Evolutionary conservation across 805 yeast species (phyloP), one percentile per base, ranked within the genome.

Genomic region (Sugiyamaella floridensis): DNA sequence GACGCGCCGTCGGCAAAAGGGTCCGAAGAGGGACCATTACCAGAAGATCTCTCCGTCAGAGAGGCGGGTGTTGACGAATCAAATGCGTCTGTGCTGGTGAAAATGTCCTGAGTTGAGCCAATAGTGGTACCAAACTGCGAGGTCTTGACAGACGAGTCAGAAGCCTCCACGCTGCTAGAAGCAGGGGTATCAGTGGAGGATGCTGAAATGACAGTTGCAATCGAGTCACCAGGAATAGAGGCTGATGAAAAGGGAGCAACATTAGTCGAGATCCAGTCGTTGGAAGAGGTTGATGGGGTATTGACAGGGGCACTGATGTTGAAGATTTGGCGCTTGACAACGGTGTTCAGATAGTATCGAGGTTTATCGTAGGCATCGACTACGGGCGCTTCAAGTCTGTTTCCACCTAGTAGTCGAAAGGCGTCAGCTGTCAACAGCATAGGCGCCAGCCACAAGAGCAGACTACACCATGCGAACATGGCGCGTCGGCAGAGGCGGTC

Each of bases 291-390:
- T 16, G 48, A 12, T 40, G 19, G 8, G 11, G 28, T 9, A 9
- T 14, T 4, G 2, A 34, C 44, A 22, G 55, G 22, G 5, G 51
- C 47, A 41, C 55, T 57, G 20, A 45, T 55, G 41, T 43, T 55
- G 20, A 55, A 54, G 22, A 59, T 47, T 45, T 59, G 62, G 45
- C 62, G 51, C 48, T 55, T 55, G 40, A 57, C 55, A 2, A 44
- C 41, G 15, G 43, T 22, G 14, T 54, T 59, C 29, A 34, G 40
- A 50, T 56, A 58, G 41, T 53, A 55, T 32, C 51, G 41, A 4
- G 62, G 62, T 18, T 45, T 46, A 22, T 54, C 54, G 49, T 49
- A 47, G 9, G 47, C n/a, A 42, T 45, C 48, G 10, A 28, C 14
- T 26, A 8, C 12, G n/a, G 34, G 22, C 1, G 41, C 26, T 4